Evolutionary conservation across 495 filamentous ascomycete genomes (phyloP).

Genomic region (Glarea lozoyensis): DNA sequence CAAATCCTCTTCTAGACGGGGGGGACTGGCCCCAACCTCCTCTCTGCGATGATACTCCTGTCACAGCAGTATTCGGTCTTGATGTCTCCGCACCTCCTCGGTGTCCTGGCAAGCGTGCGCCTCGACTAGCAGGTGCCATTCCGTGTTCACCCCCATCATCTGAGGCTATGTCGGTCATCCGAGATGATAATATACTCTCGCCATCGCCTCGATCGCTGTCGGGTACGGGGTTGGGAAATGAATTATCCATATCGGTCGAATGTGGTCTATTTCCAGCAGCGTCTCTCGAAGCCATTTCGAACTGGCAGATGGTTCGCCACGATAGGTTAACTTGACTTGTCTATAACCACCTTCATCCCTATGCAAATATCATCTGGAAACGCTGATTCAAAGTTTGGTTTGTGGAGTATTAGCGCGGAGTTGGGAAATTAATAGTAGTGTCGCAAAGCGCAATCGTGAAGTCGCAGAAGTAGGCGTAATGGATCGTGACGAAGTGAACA

Average conservation of each 20-base stretch:
- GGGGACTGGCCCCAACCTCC: slow-evolving; percentile 38
- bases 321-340: slow-evolving; percentile 3
- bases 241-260: slow-evolving; percentile 26
- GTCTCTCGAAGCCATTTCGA: slow-evolving; percentile 18
- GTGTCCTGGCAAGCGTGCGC: slow-evolving; percentile 20
- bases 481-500: neutral
- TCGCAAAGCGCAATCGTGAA: neutral
- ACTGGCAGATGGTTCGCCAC: slow-evolving; percentile 23
- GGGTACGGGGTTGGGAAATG: slow-evolving; percentile 29
- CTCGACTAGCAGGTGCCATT: slow-evolving; percentile 21
- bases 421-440: neutral
- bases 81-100: slow-evolving; percentile 23
- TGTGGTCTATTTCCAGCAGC: slow-evolving; percentile 24
- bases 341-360: slow-evolving; percentile 7
- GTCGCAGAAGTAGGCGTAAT: neutral
- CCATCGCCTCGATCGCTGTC: slow-evolving; percentile 26
- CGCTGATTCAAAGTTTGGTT: slow-evolving; percentile 20
- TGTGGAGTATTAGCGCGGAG: slow-evolving; percentile 9
- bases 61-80: slow-evolving; percentile 29
- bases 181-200: slow-evolving; percentile 70
- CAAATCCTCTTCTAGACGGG: slow-evolving; percentile 31
- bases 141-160: slow-evolving; percentile 33
- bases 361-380: slow-evolving; percentile 9
- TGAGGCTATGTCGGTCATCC: slow-evolving; percentile 70
- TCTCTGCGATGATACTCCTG: slow-evolving; percentile 40